Evolutionary conservation across 108 stramenopile species (phyloP).

Genomic region (Discostella stelligeroides): DNA sequence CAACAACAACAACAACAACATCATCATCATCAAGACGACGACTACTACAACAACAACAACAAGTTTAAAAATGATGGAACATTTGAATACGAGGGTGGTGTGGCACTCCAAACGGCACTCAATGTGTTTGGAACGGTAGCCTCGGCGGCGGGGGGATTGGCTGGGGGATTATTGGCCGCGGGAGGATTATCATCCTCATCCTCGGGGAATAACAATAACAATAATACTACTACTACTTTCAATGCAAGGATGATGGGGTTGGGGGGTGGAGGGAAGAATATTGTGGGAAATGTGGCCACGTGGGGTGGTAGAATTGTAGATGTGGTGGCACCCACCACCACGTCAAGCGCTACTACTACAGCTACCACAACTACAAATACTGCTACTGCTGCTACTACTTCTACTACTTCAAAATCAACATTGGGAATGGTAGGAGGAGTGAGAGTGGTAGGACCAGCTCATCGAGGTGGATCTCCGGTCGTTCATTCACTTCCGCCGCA

Average conservation of each 20-base stretch:
- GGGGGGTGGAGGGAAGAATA: background rate
- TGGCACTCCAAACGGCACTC: constrained; percentile 30
- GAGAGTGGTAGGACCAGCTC: no score
- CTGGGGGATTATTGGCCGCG: background rate
- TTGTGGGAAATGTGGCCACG: constrained; percentile 18
- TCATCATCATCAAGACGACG: background rate
- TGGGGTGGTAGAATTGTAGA: constrained; percentile 24
- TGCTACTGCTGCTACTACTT: background rate
- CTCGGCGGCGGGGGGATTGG: constrained; percentile 15
- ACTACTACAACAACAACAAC: background rate
- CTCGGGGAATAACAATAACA: background rate
- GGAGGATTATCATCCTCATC: background rate
- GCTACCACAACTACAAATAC: no score
- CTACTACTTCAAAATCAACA: no score
- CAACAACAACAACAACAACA: background rate
- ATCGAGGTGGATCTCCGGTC: no score
- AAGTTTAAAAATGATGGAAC: background rate
- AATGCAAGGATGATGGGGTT: background rate
- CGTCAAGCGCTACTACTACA: no score
- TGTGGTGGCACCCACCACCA: constrained; percentile 19
- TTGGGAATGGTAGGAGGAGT: no score
- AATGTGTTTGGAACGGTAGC: constrained; percentile 19
- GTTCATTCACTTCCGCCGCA: no score
- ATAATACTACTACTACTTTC: background rate
- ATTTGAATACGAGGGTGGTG: constrained; percentile 14